Conservation (phyloP, 306 rosid species). For the Quillaja saponaria region DNA sequence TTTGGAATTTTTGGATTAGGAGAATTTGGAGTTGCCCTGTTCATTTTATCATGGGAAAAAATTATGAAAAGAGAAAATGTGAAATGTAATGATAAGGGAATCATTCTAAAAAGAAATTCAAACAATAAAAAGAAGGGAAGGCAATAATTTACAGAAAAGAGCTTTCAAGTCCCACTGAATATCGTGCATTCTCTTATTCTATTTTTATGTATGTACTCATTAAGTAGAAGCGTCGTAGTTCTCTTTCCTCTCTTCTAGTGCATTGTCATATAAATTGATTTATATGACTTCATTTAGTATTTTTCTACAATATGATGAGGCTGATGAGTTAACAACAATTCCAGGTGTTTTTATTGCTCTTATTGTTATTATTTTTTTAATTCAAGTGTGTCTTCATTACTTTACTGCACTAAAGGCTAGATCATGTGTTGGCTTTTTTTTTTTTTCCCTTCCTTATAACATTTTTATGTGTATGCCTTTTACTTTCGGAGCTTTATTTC, state of each 20-base stretch:
- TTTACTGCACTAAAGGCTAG: conserved; percentile 14
- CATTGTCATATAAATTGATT: conserved; percentile 16
- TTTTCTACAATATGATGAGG: conserved; percentile 77
- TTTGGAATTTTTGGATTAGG: no score
- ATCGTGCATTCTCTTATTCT: no score
- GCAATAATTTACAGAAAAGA: no score
- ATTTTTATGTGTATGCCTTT: neutral
- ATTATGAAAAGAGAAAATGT: no score
- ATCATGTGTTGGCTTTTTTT: conserved; percentile 25
- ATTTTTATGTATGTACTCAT: neutral
- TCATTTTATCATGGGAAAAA: no score
- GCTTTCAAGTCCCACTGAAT: no score
- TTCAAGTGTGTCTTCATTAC: neutral
- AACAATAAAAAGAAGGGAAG: no score
- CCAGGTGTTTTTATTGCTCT: conserved; percentile 63
- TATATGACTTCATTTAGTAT: conserved; percentile 27
- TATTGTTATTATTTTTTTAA: conserved; percentile 14
- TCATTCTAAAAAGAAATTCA: no score
- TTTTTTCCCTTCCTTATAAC: conserved; percentile 10
- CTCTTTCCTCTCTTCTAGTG: conserved; percentile 4
- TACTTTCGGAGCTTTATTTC: conserved; percentile 25
- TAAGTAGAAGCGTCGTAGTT: conserved; percentile 18
- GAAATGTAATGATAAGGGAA: no score
- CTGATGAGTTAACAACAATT: conserved; percentile 47
- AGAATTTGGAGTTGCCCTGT: no score